Conservation (phyloP, 495 filamentous ascomycete species). For the Penicillium longicatenatum region DNA sequence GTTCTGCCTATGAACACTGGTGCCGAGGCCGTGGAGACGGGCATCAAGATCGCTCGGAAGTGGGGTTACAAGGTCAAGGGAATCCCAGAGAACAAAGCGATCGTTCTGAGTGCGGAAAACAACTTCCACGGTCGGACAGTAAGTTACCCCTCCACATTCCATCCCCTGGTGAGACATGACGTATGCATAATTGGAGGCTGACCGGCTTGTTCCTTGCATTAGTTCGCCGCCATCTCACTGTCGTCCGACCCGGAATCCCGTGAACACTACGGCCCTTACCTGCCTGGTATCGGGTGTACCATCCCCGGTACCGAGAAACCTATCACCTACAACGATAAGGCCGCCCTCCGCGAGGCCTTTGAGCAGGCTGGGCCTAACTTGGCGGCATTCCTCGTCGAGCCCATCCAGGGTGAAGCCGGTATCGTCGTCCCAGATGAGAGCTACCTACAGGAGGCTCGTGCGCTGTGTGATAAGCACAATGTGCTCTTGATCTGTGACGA, state of each 20-base stretch:
- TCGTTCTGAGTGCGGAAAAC: slow-evolving; percentile 81
- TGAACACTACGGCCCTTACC: slow-evolving; percentile 94
- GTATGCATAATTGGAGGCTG: slow-evolving; percentile 13
- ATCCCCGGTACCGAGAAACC: slow-evolving; percentile 75
- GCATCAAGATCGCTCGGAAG: slow-evolving; percentile 95
- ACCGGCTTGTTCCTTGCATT: slow-evolving; percentile 23
- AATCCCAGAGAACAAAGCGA: slow-evolving; percentile 79
- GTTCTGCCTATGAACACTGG: slow-evolving; percentile 99
- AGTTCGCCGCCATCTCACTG: slow-evolving; percentile 95
- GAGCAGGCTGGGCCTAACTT: slow-evolving; percentile 79
- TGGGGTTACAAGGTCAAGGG: slow-evolving; percentile 98
- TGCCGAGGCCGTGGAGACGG: slow-evolving; percentile 98
- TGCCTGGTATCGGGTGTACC: slow-evolving; percentile 80
- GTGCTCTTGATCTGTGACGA: slow-evolving; percentile 96
- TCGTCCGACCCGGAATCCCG: slow-evolving; percentile 93
- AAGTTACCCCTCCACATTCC: slow-evolving; percentile 33
- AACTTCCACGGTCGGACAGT: slow-evolving; percentile 98
- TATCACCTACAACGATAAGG: slow-evolving; percentile 84
- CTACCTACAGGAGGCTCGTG: slow-evolving; percentile 80
- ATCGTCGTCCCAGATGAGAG: slow-evolving; percentile 92
- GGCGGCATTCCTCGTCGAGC: slow-evolving; percentile 94
- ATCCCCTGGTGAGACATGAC: slow-evolving; percentile 7
- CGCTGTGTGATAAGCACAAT: slow-evolving; percentile 90
- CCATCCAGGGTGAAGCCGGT: slow-evolving; percentile 93
- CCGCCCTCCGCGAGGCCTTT: slow-evolving; percentile 77